These are phyloP conservation scores for Hevea brasiliensis DNA, from an alignment of 345 rosid genomes.

Conservation along the genomic window DNA sequence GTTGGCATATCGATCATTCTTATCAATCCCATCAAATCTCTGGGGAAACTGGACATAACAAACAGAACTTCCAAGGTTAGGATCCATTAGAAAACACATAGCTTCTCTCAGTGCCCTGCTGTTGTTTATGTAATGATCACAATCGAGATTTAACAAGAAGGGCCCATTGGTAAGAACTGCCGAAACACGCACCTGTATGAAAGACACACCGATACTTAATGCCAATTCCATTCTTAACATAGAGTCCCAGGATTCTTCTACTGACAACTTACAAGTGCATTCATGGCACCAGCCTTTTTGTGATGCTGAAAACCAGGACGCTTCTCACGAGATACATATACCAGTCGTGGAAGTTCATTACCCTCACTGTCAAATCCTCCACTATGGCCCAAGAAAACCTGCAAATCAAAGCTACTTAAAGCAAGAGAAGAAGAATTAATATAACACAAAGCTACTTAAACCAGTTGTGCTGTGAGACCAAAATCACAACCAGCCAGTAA, in stretches of 20 bases:
- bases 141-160: slow-evolving; percentile 38
- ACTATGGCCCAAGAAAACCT: slow-evolving; percentile 39
- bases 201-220: background rate
- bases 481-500: background rate
- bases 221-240: background rate
- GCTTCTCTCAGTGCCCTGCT: slow-evolving; percentile 39
- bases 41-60: slow-evolving; percentile 40
- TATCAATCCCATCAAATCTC: slow-evolving; percentile 36
- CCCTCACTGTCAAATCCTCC: slow-evolving; percentile 39
- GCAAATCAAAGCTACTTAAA: background rate
- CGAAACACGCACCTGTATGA: slow-evolving; percentile 34
- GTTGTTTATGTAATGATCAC: slow-evolving; percentile 41
- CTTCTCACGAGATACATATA: slow-evolving; percentile 39
- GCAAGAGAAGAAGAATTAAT: background rate
- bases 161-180: slow-evolving; percentile 41
- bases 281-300: slow-evolving; percentile 42
- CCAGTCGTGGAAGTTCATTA: slow-evolving; percentile 38
- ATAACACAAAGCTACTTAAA: background rate
- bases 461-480: background rate
- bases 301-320: slow-evolving; percentile 41
- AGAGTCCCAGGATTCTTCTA: background rate
- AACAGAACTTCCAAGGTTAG: slow-evolving; percentile 34
- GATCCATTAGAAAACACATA: slow-evolving; percentile 40
- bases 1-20: slow-evolving; percentile 37
- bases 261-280: slow-evolving; percentile 35